Evolutionary conservation across 2,329 filamentous ascomycete genomes (phyloP).

Genomic region (Geosmithia putterillii): DNA sequence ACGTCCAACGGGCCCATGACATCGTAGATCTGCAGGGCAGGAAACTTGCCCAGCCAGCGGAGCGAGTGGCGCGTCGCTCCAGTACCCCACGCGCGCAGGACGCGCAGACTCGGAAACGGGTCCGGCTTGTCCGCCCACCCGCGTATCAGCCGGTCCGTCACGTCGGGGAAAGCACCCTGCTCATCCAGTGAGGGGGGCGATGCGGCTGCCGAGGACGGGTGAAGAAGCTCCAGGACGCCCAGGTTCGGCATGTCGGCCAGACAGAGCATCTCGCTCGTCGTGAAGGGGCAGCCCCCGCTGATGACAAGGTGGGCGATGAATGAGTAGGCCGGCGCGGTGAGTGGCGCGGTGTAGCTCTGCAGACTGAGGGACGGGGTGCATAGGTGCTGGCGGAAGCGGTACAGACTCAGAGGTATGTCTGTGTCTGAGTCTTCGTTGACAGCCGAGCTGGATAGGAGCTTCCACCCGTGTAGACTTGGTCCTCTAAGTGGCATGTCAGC

Average conservation of each 20-base stretch:
- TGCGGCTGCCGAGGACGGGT: too few species aligned
- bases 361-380: slow-evolving; percentile 21
- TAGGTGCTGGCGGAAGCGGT: slow-evolving; percentile 25
- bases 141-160: slow-evolving; percentile 32
- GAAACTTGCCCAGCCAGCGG: slow-evolving; percentile 26
- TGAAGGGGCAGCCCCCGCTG: slow-evolving; percentile 20
- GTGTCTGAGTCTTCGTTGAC: slow-evolving; percentile 11
- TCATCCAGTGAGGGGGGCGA: too few species aligned
- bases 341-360: slow-evolving; percentile 20
- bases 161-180: slow-evolving; percentile 18
- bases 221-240: slow-evolving; percentile 34
- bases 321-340: slow-evolving; percentile 20
- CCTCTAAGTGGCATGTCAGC: slow-evolving; percentile 12
- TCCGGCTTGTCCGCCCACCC: slow-evolving; percentile 27
- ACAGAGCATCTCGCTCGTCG: slow-evolving; percentile 23
- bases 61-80: slow-evolving; percentile 26
- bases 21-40: slow-evolving; percentile 31
- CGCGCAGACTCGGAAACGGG: slow-evolving; percentile 32
- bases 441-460: slow-evolving; percentile 21
- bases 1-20: slow-evolving; percentile 20
- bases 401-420: slow-evolving; percentile 19
- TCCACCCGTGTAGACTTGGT: slow-evolving; percentile 26
- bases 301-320: slow-evolving; percentile 29
- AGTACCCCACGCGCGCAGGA: slow-evolving; percentile 32
- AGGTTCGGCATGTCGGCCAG: slow-evolving; percentile 31